Conservation (phyloP, 139 green algal species). For the Zygnema cylindricum region DNA sequence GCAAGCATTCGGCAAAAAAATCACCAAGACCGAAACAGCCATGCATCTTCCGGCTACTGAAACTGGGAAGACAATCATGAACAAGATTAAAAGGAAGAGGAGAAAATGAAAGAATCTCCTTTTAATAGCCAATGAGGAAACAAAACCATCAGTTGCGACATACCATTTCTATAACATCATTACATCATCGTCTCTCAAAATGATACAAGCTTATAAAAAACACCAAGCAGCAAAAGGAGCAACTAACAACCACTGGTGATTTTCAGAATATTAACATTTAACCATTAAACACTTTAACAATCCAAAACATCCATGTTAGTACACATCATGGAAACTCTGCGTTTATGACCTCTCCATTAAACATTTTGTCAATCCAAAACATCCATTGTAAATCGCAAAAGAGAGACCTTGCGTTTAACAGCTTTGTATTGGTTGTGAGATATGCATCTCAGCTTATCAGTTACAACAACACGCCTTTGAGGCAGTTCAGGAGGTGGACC, state of each 20-base stretch:
- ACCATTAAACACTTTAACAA: neutral
- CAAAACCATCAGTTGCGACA: too few species aligned
- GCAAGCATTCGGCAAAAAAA: neutral
- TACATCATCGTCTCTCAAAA: too few species aligned
- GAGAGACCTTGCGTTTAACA: neutral
- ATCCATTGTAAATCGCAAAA: neutral
- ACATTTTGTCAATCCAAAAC: neutral
- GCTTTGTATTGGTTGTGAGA: neutral
- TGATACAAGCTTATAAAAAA: too few species aligned
- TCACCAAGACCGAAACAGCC: neutral
- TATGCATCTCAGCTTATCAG: neutral
- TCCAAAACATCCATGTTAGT: neutral
- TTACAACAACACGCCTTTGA: slow-evolving; percentile 17
- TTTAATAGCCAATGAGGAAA: too few species aligned
- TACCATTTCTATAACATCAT: too few species aligned
- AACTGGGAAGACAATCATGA: too few species aligned
- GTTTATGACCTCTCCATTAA: neutral
- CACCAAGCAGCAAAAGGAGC: too few species aligned
- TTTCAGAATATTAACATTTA: neutral
- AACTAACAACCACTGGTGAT: too few species aligned
- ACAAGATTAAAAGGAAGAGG: too few species aligned
- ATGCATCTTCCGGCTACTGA: too few species aligned
- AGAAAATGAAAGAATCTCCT: slow-evolving; percentile 2
- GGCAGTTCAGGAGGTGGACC: neutral
- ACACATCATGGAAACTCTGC: neutral